Evolutionary conservation across 1,139 yeast genomes (phyloP).

Genomic region (Blastobotrys malaysiensis): DNA sequence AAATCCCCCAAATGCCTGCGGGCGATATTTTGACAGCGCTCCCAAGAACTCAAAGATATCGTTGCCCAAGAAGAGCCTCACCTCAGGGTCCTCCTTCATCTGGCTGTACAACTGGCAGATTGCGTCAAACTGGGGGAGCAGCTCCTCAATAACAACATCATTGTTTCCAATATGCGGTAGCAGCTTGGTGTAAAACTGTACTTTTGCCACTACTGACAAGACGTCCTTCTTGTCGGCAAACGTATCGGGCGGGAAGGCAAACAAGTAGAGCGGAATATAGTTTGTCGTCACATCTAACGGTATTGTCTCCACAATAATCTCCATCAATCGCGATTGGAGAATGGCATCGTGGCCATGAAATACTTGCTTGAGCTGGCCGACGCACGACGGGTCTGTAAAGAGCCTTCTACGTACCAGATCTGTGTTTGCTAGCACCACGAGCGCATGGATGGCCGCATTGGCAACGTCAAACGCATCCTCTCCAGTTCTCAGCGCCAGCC

Average conservation of each 20-base stretch:
- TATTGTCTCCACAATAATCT: constrained; percentile 14
- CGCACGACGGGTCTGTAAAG: constrained; percentile 19
- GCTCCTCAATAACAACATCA: constrained; percentile 4
- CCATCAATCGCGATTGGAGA: constrained; percentile 20
- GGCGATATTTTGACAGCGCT: constrained; percentile 19
- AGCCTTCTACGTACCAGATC: constrained; percentile 23
- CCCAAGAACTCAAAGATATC: constrained; percentile 24
- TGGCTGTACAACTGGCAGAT: constrained; percentile 17
- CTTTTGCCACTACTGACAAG: constrained; percentile 16
- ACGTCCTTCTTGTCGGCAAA: constrained; percentile 12
- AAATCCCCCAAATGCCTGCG: constrained; percentile 17
- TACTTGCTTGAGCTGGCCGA: constrained; percentile 2
- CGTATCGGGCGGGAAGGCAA: constrained; percentile 4
- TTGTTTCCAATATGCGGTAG: constrained; percentile 14
- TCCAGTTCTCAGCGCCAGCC: constrained; percentile 12
- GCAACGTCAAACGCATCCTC: not conserved
- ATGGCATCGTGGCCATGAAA: constrained; percentile 11
- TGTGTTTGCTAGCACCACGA: constrained; percentile 14
- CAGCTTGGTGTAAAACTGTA: constrained; percentile 24
- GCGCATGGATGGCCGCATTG: constrained; percentile 13
- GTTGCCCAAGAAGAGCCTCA: constrained; percentile 16
- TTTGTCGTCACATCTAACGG: constrained; percentile 15
- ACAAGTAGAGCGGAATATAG: constrained; percentile 13
- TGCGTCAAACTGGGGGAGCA: constrained; percentile 12
- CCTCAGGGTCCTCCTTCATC: constrained; percentile 13